Evolutionary conservation across 2,329 filamentous ascomycete genomes (phyloP).

Genomic region (Nothophoma quercina): DNA sequence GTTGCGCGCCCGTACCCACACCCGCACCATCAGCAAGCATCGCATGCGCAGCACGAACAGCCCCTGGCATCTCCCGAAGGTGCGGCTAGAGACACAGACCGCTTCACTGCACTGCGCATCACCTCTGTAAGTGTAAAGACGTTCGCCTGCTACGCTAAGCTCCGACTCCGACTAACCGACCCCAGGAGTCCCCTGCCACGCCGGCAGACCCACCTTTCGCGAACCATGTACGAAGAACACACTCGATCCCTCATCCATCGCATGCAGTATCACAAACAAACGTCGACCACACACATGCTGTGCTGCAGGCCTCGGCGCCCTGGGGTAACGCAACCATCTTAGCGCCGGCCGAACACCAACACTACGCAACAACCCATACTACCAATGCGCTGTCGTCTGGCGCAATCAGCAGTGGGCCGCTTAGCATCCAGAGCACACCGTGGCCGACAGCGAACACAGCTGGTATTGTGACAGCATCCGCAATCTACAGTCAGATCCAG

Average conservation of each 20-base stretch:
- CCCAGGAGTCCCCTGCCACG: slow-evolving; percentile 30
- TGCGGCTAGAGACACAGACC: slow-evolving; percentile 23
- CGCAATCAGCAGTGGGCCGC: slow-evolving; percentile 18
- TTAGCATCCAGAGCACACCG: slow-evolving; percentile 19
- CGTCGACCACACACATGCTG: slow-evolving; percentile 22
- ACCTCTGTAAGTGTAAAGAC: slow-evolving; percentile 31
- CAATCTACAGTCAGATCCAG: slow-evolving; percentile 26
- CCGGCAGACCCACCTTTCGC: slow-evolving; percentile 34
- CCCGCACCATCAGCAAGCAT: slow-evolving; percentile 18
- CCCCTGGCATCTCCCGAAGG: slow-evolving; percentile 20
- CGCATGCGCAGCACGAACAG: slow-evolving; percentile 11
- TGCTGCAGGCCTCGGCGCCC: slow-evolving; percentile 24
- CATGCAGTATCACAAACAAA: slow-evolving; percentile 29
- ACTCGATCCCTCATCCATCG: slow-evolving; percentile 30
- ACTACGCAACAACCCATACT: slow-evolving; percentile 23
- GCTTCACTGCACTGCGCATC: slow-evolving; percentile 28
- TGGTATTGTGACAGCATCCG: slow-evolving; percentile 16
- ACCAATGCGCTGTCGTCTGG: slow-evolving; percentile 21
- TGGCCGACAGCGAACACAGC: slow-evolving; percentile 26
- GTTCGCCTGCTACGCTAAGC: slow-evolving; percentile 21
- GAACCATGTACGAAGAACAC: slow-evolving; percentile 28
- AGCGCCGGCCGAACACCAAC: slow-evolving; percentile 22
- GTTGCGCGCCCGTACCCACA: slow-evolving; percentile 25
- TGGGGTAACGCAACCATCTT: slow-evolving; percentile 25
- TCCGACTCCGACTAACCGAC: slow-evolving; percentile 28